Percentiles rank a stretch among this genome's conserved stretches.
phyloP scores from a whole-genome alignment of 495 filamentous ascomycete species.

The Polyplosphaeria fusca region DNA sequence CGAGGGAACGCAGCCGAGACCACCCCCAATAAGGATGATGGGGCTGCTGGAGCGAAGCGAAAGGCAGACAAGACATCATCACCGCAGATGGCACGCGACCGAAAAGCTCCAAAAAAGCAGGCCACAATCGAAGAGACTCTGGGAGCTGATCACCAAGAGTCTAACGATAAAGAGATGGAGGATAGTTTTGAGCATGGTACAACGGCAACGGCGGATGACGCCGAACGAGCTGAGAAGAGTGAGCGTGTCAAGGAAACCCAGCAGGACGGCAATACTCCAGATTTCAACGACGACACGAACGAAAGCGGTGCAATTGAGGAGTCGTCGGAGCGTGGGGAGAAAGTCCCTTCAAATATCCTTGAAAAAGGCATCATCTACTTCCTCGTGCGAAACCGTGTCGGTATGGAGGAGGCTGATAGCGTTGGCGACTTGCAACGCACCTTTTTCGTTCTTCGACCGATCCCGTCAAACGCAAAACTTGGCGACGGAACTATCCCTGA shows the following conservation, averaged over 20 bases:
- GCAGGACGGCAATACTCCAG: not conserved
- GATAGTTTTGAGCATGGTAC: slow-evolving; percentile 25
- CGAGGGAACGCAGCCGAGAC: not conserved
- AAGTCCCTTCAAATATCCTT: slow-evolving; percentile 67
- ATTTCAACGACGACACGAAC: slow-evolving; percentile 1
- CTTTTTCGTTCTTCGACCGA: slow-evolving; percentile 78
- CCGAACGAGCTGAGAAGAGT: not conserved
- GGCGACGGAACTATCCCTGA: slow-evolving; percentile 61
- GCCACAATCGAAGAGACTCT: slow-evolving; percentile 43
- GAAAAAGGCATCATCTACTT: slow-evolving; percentile 96
- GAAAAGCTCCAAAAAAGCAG: slow-evolving; percentile 37
- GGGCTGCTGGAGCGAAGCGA: slow-evolving; percentile 38
- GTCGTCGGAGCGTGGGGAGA: slow-evolving; percentile 50
- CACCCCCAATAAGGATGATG: slow-evolving; percentile 8
- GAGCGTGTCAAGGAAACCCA: not conserved
- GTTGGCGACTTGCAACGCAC: slow-evolving; percentile 72
- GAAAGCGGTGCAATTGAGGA: slow-evolving; percentile 34
- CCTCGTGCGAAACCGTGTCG: slow-evolving; percentile 78
- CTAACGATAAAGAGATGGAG: slow-evolving; percentile 1
- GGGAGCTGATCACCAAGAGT: slow-evolving; percentile 1
- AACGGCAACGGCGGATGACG: slow-evolving; percentile 19
- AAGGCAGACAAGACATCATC: slow-evolving; percentile 35
- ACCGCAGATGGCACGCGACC: slow-evolving; percentile 36
- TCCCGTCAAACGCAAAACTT: slow-evolving; percentile 67
- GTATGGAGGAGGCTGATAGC: slow-evolving; percentile 65